Percentiles rank a stretch among this genome's conserved stretches.
Conservation (phyloP, 2,329 filamentous ascomycete species). For the Juglanconis sp. region DNA sequence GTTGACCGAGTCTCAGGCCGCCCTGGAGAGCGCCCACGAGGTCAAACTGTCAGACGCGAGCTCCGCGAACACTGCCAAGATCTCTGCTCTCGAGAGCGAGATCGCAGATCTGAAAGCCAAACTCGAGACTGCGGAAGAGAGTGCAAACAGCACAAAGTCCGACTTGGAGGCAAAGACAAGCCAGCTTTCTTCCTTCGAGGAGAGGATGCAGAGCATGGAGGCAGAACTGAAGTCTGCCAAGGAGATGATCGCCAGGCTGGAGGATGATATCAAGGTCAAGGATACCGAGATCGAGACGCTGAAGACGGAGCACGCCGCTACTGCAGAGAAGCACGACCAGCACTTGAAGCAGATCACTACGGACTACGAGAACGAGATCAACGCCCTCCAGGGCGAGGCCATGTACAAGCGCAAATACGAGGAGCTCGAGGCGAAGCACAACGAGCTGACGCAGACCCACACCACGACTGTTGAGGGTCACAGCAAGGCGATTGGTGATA, state of each 20-base stretch:
- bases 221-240: slow-evolving; percentile 44
- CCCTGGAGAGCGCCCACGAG: slow-evolving; percentile 42
- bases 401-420: slow-evolving; percentile 63
- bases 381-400: slow-evolving; percentile 59
- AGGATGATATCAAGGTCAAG: slow-evolving; percentile 45
- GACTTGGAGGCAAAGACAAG: slow-evolving; percentile 42
- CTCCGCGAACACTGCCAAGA: slow-evolving; percentile 41
- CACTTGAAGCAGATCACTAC: slow-evolving; percentile 57
- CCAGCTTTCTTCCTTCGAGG: slow-evolving; percentile 37
- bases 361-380: slow-evolving; percentile 64
- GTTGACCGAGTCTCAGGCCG: slow-evolving; percentile 44
- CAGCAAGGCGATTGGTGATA: slow-evolving; percentile 38
- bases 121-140: slow-evolving; percentile 45
- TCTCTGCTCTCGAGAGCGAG: slow-evolving; percentile 50
- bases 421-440: slow-evolving; percentile 56
- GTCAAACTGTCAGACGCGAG: slow-evolving; percentile 43
- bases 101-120: slow-evolving; percentile 49
- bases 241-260: slow-evolving; percentile 45
- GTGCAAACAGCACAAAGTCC: slow-evolving; percentile 38
- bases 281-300: slow-evolving; percentile 49
- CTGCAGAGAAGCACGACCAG: slow-evolving; percentile 49
- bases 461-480: slow-evolving; percentile 37
- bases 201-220: slow-evolving; percentile 41
- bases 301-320: slow-evolving; percentile 43
- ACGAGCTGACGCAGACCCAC: slow-evolving; percentile 38